phyloP scores from a whole-genome alignment of 2,329 filamentous ascomycete genomes.

The Penicillium sp. region DNA sequence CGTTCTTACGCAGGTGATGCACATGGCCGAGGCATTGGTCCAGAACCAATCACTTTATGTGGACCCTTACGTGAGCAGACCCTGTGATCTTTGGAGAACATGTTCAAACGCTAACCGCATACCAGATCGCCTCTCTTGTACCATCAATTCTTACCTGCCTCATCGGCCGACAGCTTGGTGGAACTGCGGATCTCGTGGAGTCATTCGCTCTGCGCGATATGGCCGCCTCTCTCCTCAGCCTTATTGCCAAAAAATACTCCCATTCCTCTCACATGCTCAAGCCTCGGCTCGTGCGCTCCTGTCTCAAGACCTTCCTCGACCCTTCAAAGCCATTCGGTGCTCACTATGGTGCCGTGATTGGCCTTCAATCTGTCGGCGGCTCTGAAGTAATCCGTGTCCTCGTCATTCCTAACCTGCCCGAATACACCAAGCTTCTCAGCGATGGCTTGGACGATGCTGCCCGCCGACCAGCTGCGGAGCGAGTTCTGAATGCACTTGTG shows the following conservation, averaged over 20 bases:
- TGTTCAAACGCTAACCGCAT: slow-evolving; percentile 16
- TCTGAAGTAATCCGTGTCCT: slow-evolving; percentile 61
- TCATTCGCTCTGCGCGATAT: slow-evolving; percentile 82
- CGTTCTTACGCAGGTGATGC: slow-evolving; percentile 86
- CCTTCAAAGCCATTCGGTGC: slow-evolving; percentile 76
- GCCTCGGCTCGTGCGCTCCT: slow-evolving; percentile 86
- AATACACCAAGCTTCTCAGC: slow-evolving; percentile 60
- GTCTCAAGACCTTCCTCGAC: slow-evolving; percentile 87
- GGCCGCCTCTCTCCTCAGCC: slow-evolving; percentile 75
- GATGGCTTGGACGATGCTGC: slow-evolving; percentile 51
- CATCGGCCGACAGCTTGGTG: slow-evolving; percentile 75
- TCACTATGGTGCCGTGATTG: slow-evolving; percentile 84
- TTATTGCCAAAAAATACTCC: slow-evolving; percentile 77
- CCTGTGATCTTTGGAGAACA: neutral
- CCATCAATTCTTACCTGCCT: slow-evolving; percentile 90
- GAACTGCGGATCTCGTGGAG: slow-evolving; percentile 48
- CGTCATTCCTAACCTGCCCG: slow-evolving; percentile 63
- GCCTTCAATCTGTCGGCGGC: slow-evolving; percentile 74
- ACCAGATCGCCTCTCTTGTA: slow-evolving; percentile 63
- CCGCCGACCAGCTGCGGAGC: slow-evolving; percentile 58
- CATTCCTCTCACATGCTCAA: slow-evolving; percentile 77
- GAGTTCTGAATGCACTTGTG: slow-evolving; percentile 57
- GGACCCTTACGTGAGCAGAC: slow-evolving; percentile 57
- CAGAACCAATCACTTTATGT: slow-evolving; percentile 77
- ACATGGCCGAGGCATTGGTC: slow-evolving; percentile 78